Percentiles rank a stretch among this genome's conserved stretches.
Evolutionary conservation across 345 rosid species (phyloP).

Genomic region (Murraya koenigii): DNA sequence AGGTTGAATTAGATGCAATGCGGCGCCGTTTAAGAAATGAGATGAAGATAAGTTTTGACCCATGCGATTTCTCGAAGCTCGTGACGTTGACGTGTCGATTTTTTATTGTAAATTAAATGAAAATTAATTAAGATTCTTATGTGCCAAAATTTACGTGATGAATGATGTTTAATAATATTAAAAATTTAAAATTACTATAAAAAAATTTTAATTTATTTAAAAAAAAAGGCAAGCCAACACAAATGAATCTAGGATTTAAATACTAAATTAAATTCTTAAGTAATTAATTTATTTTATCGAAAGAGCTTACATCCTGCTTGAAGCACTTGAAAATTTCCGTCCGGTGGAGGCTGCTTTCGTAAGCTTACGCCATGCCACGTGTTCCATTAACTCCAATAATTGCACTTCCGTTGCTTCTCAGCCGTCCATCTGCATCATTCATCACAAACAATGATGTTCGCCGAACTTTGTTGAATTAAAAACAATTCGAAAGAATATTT

Average conservation of each 20-base stretch:
- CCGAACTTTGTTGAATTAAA: slow-evolving; percentile 7
- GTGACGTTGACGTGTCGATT: not conserved
- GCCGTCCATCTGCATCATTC: slow-evolving; percentile 16
- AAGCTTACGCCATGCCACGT: slow-evolving; percentile 4
- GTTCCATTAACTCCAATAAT: slow-evolving; percentile 4
- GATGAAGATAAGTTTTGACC: not conserved
- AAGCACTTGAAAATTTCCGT: slow-evolving; percentile 22
- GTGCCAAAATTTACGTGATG: too few relatives aligned
- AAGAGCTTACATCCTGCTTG: slow-evolving; percentile 1
- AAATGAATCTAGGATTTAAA: too few relatives aligned
- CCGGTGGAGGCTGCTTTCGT: slow-evolving; percentile 1
- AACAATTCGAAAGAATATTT: not conserved
- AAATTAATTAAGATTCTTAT: too few relatives aligned
- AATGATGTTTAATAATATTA: too few relatives aligned
- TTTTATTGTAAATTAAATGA: too few relatives aligned
- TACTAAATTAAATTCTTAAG: too few relatives aligned
- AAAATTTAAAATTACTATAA: too few relatives aligned
- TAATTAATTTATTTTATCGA: too few relatives aligned
- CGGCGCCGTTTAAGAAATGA: not conserved
- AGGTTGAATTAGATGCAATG: not conserved
- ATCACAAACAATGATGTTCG: not conserved
- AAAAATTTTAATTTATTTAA: too few relatives aligned
- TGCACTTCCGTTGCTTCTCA: slow-evolving; percentile 1
- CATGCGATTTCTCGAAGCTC: not conserved
- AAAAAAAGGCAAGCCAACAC: too few relatives aligned